Conservation (phyloP, 768 basidiomycete genomes). For the Pulveroboletus sp. region DNA sequence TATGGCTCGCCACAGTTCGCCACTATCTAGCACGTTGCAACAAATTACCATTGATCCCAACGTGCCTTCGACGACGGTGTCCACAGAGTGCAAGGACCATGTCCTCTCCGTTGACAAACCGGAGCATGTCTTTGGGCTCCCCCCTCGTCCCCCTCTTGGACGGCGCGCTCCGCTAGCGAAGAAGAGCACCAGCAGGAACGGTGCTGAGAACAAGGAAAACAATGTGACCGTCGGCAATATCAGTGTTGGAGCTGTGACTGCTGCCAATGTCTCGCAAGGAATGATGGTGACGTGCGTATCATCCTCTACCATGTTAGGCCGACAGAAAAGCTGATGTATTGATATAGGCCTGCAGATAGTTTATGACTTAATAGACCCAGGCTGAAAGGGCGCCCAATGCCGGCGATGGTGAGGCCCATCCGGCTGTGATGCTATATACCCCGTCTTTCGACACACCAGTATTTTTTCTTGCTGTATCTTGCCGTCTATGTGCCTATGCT, state of each 20-base stretch:
- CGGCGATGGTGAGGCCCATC: slow-evolving; percentile 26
- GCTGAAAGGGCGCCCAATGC: slow-evolving; percentile 42
- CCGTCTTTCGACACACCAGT: neutral
- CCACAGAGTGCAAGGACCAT: slow-evolving; percentile 34
- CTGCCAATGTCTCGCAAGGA: slow-evolving; percentile 30
- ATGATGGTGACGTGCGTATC: slow-evolving; percentile 54
- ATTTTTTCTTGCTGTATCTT: neutral
- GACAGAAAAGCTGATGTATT: neutral
- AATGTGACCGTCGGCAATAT: slow-evolving; percentile 13
- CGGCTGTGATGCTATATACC: neutral
- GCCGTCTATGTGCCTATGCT: slow-evolving; percentile 33
- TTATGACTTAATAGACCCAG: slow-evolving; percentile 46
- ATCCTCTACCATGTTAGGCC: neutral
- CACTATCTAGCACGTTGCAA: slow-evolving; percentile 37
- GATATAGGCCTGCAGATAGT: slow-evolving; percentile 37
- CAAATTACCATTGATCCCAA: slow-evolving; percentile 44
- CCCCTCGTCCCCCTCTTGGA: slow-evolving; percentile 48
- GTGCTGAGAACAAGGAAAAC: slow-evolving; percentile 59
- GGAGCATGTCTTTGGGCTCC: slow-evolving; percentile 22
- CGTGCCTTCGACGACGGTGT: slow-evolving; percentile 26
- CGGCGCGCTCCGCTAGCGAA: slow-evolving; percentile 62
- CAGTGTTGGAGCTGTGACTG: neutral
- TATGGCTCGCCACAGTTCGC: slow-evolving; percentile 14
- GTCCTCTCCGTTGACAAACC: slow-evolving; percentile 27
- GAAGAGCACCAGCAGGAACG: slow-evolving; percentile 49